Percentiles rank a stretch among this genome's conserved stretches.
Conservation (phyloP, 768 basidiomycete genomes). For the Pulveroboletus sp. region DNA sequence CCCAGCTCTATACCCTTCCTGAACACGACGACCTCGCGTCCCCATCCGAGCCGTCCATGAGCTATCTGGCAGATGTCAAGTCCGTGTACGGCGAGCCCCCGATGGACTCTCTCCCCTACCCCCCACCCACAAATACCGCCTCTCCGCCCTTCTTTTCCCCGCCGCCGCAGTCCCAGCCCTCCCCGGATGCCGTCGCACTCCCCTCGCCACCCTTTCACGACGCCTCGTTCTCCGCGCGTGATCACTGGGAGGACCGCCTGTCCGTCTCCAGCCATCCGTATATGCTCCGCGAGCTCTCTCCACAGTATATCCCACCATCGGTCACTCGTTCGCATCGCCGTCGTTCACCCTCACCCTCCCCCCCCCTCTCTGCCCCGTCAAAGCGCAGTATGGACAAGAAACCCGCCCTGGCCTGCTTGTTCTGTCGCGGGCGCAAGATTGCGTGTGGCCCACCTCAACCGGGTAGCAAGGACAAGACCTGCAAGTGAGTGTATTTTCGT, state of each 20-base stretch:
- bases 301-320: slow-evolving; percentile 13
- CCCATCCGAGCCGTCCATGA: background rate
- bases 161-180: slow-evolving; percentile 4
- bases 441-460: slow-evolving; percentile 61
- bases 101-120: slow-evolving; percentile 32
- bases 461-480: slow-evolving; percentile 53
- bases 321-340: slow-evolving; percentile 18
- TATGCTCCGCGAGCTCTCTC: slow-evolving; percentile 17
- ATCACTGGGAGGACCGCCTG: slow-evolving; percentile 24
- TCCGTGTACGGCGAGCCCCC: slow-evolving; percentile 20
- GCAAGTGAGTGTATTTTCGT: slow-evolving; percentile 52
- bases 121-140: slow-evolving; percentile 22
- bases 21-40: slow-evolving; percentile 20
- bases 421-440: slow-evolving; percentile 67
- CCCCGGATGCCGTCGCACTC: slow-evolving; percentile 13
- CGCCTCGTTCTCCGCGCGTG: slow-evolving; percentile 7
- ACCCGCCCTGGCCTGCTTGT: slow-evolving; percentile 61
- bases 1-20: slow-evolving; percentile 12
- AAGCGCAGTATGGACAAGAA: slow-evolving; percentile 44
- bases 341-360: slow-evolving; percentile 28
- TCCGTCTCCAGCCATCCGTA: slow-evolving; percentile 14
- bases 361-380: slow-evolving; percentile 16
- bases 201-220: slow-evolving; percentile 17
- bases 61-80: background rate
- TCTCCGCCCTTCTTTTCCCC: slow-evolving; percentile 22